phyloP scores from a whole-genome alignment of 306 rosid species.

The Rubus idaeus region DNA sequence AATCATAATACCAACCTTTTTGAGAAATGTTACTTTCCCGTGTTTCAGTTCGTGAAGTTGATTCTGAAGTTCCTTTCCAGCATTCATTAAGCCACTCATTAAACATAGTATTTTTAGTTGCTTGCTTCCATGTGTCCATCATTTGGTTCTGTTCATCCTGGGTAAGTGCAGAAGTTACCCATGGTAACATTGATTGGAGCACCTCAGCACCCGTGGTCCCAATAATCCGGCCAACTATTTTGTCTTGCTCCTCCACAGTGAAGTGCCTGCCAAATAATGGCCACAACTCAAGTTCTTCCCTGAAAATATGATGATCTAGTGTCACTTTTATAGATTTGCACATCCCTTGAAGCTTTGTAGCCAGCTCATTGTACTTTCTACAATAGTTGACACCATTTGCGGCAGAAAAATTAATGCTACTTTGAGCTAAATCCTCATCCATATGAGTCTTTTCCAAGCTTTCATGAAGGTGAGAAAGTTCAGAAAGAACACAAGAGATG shows the following conservation, averaged over 20 bases:
- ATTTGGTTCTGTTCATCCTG: constrained; percentile 93
- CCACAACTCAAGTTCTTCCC: constrained; percentile 99
- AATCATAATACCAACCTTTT: constrained; percentile 50
- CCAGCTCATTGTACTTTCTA: constrained; percentile 77
- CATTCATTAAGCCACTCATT: constrained; percentile 97
- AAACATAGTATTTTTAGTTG: constrained; percentile 98
- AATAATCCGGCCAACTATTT: constrained; percentile 91
- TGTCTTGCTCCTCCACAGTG: constrained; percentile 97
- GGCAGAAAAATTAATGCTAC: constrained; percentile 35
- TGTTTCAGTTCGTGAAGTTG: constrained; percentile 50
- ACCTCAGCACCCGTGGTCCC: constrained; percentile 99
- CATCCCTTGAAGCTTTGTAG: constrained; percentile 99
- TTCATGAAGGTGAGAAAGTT: constrained; percentile 84
- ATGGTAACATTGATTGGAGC: constrained; percentile 97
- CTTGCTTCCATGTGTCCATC: constrained; percentile 99
- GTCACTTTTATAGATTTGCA: constrained; percentile 92
- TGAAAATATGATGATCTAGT: constrained; percentile 90
- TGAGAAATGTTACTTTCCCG: constrained; percentile 49
- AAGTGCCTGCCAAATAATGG: constrained; percentile 92
- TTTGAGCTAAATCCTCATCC: constrained; percentile 45
- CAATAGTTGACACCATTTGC: constrained; percentile 37
- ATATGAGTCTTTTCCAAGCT: constrained; percentile 42
- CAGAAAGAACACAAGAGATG: constrained; percentile 76
- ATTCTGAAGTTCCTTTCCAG: constrained; percentile 79
- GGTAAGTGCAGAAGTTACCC: constrained; percentile 99